Evolutionary conservation across 2,329 filamentous ascomycete genomes (phyloP), one percentile per base, ranked within the genome.

Genomic region (Fusarium pseudograminearum): DNA sequence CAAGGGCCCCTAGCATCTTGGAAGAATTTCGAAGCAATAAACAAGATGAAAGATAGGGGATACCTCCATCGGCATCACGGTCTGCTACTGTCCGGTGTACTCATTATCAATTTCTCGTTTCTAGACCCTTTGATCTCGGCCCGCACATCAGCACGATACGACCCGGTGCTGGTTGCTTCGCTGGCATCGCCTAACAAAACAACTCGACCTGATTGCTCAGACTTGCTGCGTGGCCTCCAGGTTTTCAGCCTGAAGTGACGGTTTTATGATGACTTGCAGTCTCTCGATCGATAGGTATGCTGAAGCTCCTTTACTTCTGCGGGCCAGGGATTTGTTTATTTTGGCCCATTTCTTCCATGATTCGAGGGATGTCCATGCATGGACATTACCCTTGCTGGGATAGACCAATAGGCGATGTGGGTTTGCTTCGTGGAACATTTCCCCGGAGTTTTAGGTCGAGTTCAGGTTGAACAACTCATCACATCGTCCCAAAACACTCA

Each of bases 1-100:
- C 71, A 74, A 65, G 67, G 69, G 61, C 57, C 45, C 53, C 61
- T 61, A 40, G 62, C 22, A 61, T 44, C 61, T 61, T 66, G 61
- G 54, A 48, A 66, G 46, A 65, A 61, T 61, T 57, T 54, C 33
- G 52, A 65, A 65, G 52, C 52, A 22, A 65, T 46, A 44, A 47
- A 61, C 45, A 65, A 40, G 45, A 61, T 52, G 20, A 57, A 42
- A 9, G 64, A 54, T 61, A 44, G 36, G 57, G 38, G 30, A 57
- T 63, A 67, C 64, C n/a, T 57, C 14, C 18, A 31, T 15, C 30
- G 18, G 40, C 47, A 20, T 30, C 24, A 20, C 3, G 16, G 44
- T 41, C 18, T 30, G 28, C 14, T 46, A 14, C 12, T 18, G 11
- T 31, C 16, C 18, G 15, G 34, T 40, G 51, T 51, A 57, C n/a